phyloP scores from a whole-genome alignment of 2,329 filamentous ascomycete species.

The Penicillium sp. region DNA sequence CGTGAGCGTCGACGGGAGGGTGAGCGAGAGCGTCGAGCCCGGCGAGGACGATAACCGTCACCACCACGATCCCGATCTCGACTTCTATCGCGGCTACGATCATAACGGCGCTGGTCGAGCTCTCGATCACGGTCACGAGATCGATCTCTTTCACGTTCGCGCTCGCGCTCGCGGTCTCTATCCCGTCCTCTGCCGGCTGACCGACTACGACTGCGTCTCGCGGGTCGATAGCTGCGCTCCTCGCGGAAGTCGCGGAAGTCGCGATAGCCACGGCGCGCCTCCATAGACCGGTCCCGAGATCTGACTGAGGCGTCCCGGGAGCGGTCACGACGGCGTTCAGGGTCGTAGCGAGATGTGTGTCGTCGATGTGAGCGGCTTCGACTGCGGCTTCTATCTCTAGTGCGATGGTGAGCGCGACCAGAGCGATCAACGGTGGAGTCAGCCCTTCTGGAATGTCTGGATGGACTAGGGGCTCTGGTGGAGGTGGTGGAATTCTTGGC shows the following conservation, averaged over 20 bases:
- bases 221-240: slow-evolving; percentile 37
- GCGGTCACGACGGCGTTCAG: slow-evolving; percentile 31
- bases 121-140: slow-evolving; percentile 29
- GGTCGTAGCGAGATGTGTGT: slow-evolving; percentile 31
- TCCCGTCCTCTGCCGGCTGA: slow-evolving; percentile 27
- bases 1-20: slow-evolving; percentile 22
- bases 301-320: slow-evolving; percentile 32
- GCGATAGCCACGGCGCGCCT: slow-evolving; percentile 35
- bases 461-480: slow-evolving; percentile 31
- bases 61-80: slow-evolving; percentile 25
- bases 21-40: slow-evolving; percentile 28
- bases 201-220: slow-evolving; percentile 38
- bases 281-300: slow-evolving; percentile 35
- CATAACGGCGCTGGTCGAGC: slow-evolving; percentile 19
- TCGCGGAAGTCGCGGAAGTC: slow-evolving; percentile 32
- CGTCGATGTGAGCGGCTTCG: slow-evolving; percentile 34
- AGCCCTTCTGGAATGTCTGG: slow-evolving; percentile 32
- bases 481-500: slow-evolving; percentile 28
- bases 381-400: slow-evolving; percentile 33
- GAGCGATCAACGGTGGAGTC: slow-evolving; percentile 29
- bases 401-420: slow-evolving; percentile 27
- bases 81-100: slow-evolving; percentile 25
- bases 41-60: slow-evolving; percentile 28
- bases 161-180: slow-evolving; percentile 24
- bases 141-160: slow-evolving; percentile 7